Evolutionary conservation across 2,329 filamentous ascomycete species (phyloP), one percentile per base, ranked within the genome.

Genomic region (Epichloe baconii): DNA sequence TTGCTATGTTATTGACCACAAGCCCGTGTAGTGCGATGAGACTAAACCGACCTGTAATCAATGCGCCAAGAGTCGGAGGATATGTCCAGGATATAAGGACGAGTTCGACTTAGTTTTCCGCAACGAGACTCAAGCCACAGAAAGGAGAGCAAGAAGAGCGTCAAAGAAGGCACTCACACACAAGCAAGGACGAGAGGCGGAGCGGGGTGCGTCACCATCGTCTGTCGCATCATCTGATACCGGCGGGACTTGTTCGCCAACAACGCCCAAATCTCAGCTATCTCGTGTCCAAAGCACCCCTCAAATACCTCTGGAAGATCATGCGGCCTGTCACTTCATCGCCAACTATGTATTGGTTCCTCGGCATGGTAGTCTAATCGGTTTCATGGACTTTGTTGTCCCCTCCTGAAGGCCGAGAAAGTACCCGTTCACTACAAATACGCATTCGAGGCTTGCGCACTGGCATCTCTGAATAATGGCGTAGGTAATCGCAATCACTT

Each of bases 101-200:
- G 82, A 85, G 56, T 85, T 86, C 58, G 83, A 87, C 58, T 68
- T 86, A 23, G 77, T 87, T 50, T 85, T 86, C 58, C 79, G 83
- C 51, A 83, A 86, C 62, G 83, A 86, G 67, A 86, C 83, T 31
- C 77, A 79, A 57, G 80, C 82, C 1, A 83, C 82, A 36, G 80
- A 82, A 59, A 73, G 77, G 54, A 75, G 81, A 59, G 81, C 78
- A 15, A 74, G 75, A 51, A 80, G 76, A 59, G 73, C 75, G 42
- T 76, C 65, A 62, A 73, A 69, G 61, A 80, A 77, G 56, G 66
- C 67, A 2, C 56, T 67, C 37, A 61, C 62, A 12, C 64, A 66
- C 26, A 75, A 66, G 57, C 54, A 54, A 58, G 26, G 64, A 58
- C 45, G 66, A 61, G 51, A 59, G 59, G 23, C 40, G 54, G 23